A percentile compares a stretch with the other conserved stretches of the same genome.
Evolutionary conservation across 2,329 filamentous ascomycete species (phyloP).

Genomic region (Penicillium expansum): DNA sequence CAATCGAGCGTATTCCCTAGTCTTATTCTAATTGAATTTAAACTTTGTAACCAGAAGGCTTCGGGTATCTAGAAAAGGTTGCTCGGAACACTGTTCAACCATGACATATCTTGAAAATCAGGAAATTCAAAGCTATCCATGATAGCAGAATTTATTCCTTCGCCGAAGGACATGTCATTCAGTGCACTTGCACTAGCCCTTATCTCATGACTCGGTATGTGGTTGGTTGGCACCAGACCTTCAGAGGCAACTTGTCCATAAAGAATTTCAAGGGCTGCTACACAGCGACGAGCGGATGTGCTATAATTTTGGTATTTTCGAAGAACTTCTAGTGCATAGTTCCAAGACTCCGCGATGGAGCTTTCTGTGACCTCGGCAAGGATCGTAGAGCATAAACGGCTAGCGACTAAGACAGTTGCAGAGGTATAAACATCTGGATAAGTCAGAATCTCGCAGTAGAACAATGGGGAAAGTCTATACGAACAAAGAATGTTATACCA

Average conservation of each 20-base stretch:
- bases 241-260: conserved; percentile 30
- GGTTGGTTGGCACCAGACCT: conserved; percentile 4
- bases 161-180: conserved; percentile 28
- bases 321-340: conserved; percentile 31
- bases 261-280: conserved; percentile 33
- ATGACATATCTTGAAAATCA: conserved; percentile 37
- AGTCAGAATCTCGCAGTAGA: conserved; percentile 6
- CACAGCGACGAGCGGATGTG: conserved; percentile 32
- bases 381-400: conserved; percentile 29
- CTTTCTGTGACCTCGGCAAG: conserved; percentile 26
- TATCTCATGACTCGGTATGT: not conserved
- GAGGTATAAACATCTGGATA: conserved; percentile 36
- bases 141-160: conserved; percentile 25
- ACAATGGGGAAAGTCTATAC: not conserved
- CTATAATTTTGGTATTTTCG: conserved; percentile 34
- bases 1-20: not conserved
- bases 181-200: conserved; percentile 1
- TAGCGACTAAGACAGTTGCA: conserved; percentile 36
- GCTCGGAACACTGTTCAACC: conserved; percentile 35
- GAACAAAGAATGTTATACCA: conserved; percentile 40
- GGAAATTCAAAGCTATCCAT: conserved; percentile 28
- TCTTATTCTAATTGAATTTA: not conserved
- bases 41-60: not conserved
- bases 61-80: conserved; percentile 24
- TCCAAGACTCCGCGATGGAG: conserved; percentile 28